These are phyloP conservation scores for Xylaria sp. DNA, from an alignment of 2,329 filamentous ascomycete species.

Conservation along the genomic window DNA sequence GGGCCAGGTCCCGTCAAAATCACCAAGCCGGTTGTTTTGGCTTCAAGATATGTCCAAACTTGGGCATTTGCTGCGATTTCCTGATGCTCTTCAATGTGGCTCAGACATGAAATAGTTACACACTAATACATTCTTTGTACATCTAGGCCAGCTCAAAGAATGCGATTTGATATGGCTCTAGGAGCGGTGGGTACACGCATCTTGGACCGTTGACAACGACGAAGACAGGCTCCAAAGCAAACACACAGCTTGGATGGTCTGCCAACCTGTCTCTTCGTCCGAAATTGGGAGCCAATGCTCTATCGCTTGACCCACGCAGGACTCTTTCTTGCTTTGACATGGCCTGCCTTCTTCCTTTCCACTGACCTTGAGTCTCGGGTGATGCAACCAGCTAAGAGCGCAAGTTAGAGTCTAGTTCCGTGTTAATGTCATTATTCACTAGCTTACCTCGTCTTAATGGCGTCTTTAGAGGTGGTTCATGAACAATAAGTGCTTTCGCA, in stretches of 20 bases:
- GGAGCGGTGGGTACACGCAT: slow-evolving; percentile 12
- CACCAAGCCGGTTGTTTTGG: slow-evolving; percentile 14
- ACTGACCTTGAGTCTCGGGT: slow-evolving; percentile 91
- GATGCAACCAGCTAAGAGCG: slow-evolving; percentile 80
- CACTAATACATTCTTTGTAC: slow-evolving; percentile 46
- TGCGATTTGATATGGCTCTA: slow-evolving; percentile 29
- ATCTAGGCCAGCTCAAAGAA: slow-evolving; percentile 27
- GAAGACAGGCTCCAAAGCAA: slow-evolving; percentile 15
- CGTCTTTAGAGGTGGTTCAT: slow-evolving; percentile 92
- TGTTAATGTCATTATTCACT: slow-evolving; percentile 21
- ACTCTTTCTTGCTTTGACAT: slow-evolving; percentile 97
- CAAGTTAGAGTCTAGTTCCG: slow-evolving; percentile 55
- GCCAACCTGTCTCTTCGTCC: background rate
- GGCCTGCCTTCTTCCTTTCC: slow-evolving; percentile 97
- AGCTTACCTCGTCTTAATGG: slow-evolving; percentile 85
- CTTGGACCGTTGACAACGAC: slow-evolving; percentile 1
- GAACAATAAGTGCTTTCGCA: slow-evolving; percentile 85
- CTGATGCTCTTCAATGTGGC: slow-evolving; percentile 14
- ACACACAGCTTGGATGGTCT: slow-evolving; percentile 24
- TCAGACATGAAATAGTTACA: slow-evolving; percentile 35
- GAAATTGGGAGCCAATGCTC: slow-evolving; percentile 9
- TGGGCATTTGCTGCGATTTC: background rate
- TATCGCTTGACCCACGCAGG: slow-evolving; percentile 95
- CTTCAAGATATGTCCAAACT: slow-evolving; percentile 14
- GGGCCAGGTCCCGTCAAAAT: slow-evolving; percentile 9